Conservation (phyloP, 345 rosid genomes). For the Brassica incana region DNA sequence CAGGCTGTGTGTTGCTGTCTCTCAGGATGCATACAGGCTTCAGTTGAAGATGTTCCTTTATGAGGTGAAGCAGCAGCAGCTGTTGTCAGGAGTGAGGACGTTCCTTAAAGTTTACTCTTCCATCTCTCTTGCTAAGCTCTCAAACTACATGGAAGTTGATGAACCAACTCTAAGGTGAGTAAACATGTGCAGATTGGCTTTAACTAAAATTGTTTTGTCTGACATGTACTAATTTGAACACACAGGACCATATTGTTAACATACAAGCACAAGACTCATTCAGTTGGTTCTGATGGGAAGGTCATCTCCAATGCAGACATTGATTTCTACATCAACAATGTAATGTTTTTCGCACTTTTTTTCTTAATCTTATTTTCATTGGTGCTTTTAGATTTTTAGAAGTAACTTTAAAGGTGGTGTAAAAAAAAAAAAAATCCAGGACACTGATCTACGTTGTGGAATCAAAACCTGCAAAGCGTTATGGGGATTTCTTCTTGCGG, state of each 20-base stretch:
- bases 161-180: constrained; percentile 78
- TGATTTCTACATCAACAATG: constrained; percentile 86
- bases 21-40: constrained; percentile 92
- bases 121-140: constrained; percentile 79
- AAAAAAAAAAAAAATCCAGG: constrained; percentile 46
- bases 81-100: constrained; percentile 76
- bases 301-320: constrained; percentile 86
- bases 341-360: constrained; percentile 40
- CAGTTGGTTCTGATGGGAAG: constrained; percentile 78
- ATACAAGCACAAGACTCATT: constrained; percentile 97
- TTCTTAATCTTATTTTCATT: not conserved
- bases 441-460: constrained; percentile 82
- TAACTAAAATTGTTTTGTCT: not conserved
- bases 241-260: constrained; percentile 89
- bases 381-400: not conserved
- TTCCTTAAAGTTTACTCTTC: constrained; percentile 89
- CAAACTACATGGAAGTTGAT: constrained; percentile 92
- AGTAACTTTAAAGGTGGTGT: not conserved
- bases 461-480: constrained; percentile 67
- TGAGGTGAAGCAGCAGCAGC: constrained; percentile 94
- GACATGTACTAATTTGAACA: constrained; percentile 2
- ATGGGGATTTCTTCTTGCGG: constrained; percentile 90
- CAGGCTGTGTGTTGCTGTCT: not conserved
- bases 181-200: not conserved
- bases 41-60: constrained; percentile 92